These are phyloP conservation scores for Candida germanica DNA, from an alignment of 805 yeast species.

Conservation along the genomic window DNA sequence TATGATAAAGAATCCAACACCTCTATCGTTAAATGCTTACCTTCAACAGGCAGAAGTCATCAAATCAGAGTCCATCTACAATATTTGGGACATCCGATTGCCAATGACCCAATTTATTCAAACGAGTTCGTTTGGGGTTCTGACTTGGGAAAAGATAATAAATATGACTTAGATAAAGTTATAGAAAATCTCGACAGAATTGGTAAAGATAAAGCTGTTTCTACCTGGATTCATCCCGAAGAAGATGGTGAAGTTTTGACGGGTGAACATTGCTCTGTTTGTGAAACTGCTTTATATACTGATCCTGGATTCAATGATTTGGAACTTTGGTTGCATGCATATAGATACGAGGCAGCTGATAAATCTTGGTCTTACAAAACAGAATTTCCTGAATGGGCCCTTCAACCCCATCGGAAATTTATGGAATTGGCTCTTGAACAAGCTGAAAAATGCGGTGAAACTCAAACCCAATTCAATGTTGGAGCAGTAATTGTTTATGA, in stretches of 20 bases:
- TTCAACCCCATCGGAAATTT: constrained; percentile 50
- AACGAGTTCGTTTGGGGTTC: constrained; percentile 80
- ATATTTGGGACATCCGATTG: constrained; percentile 50
- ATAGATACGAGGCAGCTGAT: constrained; percentile 61
- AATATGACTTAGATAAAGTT: constrained; percentile 48
- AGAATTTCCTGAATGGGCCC: constrained; percentile 80
- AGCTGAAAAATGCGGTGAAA: constrained; percentile 77
- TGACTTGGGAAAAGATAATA: constrained; percentile 59
- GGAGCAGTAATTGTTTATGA: constrained; percentile 76
- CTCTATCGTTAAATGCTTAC: constrained; percentile 78
- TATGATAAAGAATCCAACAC: constrained; percentile 55
- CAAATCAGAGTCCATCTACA: constrained; percentile 94
- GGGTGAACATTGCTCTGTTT: constrained; percentile 58
- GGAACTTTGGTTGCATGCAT: constrained; percentile 89
- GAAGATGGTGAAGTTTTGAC: constrained; percentile 64
- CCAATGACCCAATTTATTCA: constrained; percentile 73
- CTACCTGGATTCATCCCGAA: constrained; percentile 63
- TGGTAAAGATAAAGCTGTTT: constrained; percentile 68
- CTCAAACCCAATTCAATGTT: constrained; percentile 87
- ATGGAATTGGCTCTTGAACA: constrained; percentile 77
- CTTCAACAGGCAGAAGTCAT: constrained; percentile 91
- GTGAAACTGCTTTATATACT: constrained; percentile 69
- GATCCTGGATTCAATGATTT: constrained; percentile 90
- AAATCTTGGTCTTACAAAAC: constrained; percentile 72
- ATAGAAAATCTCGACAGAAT: constrained; percentile 51